Evolutionary conservation across 345 rosid genomes (phyloP), one percentile per base, ranked within the genome.

Genomic region (Reutealis trisperma): DNA sequence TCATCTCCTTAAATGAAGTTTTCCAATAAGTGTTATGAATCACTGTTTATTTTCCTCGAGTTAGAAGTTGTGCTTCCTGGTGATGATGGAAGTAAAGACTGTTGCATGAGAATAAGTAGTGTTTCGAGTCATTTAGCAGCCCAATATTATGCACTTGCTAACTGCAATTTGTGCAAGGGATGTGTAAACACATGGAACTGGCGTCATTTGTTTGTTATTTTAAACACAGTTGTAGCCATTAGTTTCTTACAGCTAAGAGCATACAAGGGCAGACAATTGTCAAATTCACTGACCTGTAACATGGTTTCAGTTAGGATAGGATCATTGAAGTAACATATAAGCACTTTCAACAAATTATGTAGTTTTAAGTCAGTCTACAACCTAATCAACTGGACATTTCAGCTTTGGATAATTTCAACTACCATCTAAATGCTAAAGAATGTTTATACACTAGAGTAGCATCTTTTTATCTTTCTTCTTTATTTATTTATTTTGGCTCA

Each of bases 1-100:
- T 82, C 34, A 69, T 78, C 74, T 41, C 67, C 49, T 75, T 72
- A 47, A 44, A 18, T 58, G 63, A 66, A 18, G 52, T 57, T 69
- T 57, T 47, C 59, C 9, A 70, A 77, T 72, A 11, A 47, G 8
- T 21, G 44, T 59, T 67, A 9, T 60, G 54, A 60, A 65, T 60
- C 69, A 47, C 41, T 58, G 24, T 32, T 4, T 71, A 18, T 76
- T 45, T 62, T 71, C 41, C 49, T 73, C 67, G 49, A 44, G 54
- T 72, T 41, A 25, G 60, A 37, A 59, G 65, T 37, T 70, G 79
- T 41, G 27, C n/a, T 32, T 30, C 69, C 63, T n/a, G 71, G 81
- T 34, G 37, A 24, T 34, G 30, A 58, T 52, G 51, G 51, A 57
- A 78, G 15, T 69, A 64, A 22, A n/a, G 21, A 52, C 71, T 41